phyloP scores from a whole-genome alignment of 306 rosid species.

The Lablab purpureus region DNA sequence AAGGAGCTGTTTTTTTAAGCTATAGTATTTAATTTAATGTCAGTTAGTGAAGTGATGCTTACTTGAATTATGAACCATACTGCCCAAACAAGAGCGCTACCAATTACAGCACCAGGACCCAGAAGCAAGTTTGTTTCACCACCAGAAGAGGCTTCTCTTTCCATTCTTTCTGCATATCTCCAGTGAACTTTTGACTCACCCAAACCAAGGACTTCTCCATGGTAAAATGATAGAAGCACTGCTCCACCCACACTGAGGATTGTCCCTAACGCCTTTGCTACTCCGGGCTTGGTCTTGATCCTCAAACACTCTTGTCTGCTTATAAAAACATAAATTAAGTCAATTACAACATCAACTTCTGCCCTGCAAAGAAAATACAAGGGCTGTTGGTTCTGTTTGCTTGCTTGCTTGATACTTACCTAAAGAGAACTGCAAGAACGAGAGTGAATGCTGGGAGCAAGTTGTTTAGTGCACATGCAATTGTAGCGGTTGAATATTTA shows the following conservation, averaged over 20 bases:
- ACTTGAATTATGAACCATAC: slow-evolving; percentile 74
- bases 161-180: slow-evolving; percentile 60
- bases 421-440: slow-evolving; percentile 72
- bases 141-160: slow-evolving; percentile 35
- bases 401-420: slow-evolving; percentile 46
- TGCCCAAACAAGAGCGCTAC: slow-evolving; percentile 64
- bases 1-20: background rate
- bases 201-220: slow-evolving; percentile 57
- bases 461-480: slow-evolving; percentile 69
- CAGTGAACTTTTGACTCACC: slow-evolving; percentile 69
- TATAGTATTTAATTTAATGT: background rate
- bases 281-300: slow-evolving; percentile 57
- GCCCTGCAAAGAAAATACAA: background rate
- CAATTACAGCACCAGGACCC: slow-evolving; percentile 61
- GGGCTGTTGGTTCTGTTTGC: too few species aligned
- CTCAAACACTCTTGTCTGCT: slow-evolving; percentile 70
- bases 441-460: slow-evolving; percentile 86
- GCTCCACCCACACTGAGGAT: slow-evolving; percentile 76
- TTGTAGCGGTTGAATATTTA: slow-evolving; percentile 63
- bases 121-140: slow-evolving; percentile 42
- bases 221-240: slow-evolving; percentile 76
- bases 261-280: slow-evolving; percentile 72
- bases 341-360: too few species aligned
- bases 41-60: background rate
- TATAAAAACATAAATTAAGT: too few species aligned